Evolutionary conservation across 164 flowering plant genomes (phyloP).

Genomic region (Vitis labrusca): DNA sequence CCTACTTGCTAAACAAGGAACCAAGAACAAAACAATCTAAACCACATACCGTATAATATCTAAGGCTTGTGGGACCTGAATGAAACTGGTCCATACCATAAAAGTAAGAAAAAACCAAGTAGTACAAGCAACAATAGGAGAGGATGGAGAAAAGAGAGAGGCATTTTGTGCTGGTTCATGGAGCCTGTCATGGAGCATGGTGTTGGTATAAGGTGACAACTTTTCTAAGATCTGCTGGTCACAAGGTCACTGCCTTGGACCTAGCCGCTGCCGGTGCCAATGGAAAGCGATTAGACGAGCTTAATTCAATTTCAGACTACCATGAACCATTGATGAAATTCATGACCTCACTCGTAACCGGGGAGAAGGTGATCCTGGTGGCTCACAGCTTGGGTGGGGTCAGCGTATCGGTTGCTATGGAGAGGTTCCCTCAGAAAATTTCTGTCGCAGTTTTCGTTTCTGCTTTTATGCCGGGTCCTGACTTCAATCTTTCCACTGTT

Average conservation of each 20-base stretch:
- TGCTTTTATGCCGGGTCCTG: conserved; percentile 18
- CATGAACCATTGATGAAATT: conserved; percentile 16
- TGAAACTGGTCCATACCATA: too few species aligned
- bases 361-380: conserved; percentile 25
- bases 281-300: conserved; percentile 3
- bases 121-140: background rate
- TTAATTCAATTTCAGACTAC: conserved; percentile 6
- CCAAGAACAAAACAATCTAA: too few species aligned
- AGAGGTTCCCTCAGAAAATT: conserved; percentile 23
- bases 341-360: conserved; percentile 5
- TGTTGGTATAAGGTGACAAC: conserved; percentile 27
- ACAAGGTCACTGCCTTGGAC: conserved; percentile 25
- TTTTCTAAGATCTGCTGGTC: conserved; percentile 12
- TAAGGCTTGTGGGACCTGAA: too few species aligned
- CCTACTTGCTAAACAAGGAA: too few species aligned
- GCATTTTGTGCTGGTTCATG: conserved; percentile 32
- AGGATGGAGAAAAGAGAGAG: background rate
- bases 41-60: too few species aligned
- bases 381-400: conserved; percentile 29
- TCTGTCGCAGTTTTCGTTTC: conserved; percentile 18
- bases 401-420: conserved; percentile 23
- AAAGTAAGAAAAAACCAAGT: too few species aligned
- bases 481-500: background rate
- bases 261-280: conserved; percentile 24
- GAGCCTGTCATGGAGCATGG: conserved; percentile 35